A percentile compares a stretch with the other conserved stretches of the same genome.
phyloP scores from a whole-genome alignment of 148 eudicot species.

The Camellia granthamiana region DNA sequence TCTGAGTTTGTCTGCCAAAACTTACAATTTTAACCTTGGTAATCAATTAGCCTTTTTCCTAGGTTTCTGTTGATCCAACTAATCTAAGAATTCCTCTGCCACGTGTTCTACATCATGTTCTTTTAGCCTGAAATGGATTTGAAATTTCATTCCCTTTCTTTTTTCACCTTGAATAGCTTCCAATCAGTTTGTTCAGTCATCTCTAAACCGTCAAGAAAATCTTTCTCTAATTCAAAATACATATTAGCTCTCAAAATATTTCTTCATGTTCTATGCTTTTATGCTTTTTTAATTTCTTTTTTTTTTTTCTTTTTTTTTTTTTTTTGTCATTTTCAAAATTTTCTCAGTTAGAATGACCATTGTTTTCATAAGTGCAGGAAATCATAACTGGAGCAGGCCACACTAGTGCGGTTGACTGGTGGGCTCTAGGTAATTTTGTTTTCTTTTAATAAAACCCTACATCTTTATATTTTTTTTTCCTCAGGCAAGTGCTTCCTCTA shows the following conservation, averaged over 20 bases:
- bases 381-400: constrained; percentile 89
- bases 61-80: too few relatives aligned
- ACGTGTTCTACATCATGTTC: too few relatives aligned
- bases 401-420: constrained; percentile 97
- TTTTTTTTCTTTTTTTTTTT: neutral
- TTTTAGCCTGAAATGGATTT: neutral
- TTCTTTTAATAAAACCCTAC: neutral
- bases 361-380: constrained; percentile 44
- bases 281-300: neutral
- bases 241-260: neutral
- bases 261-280: neutral
- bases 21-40: too few relatives aligned
- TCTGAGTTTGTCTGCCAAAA: too few relatives aligned
- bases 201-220: neutral
- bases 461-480: neutral
- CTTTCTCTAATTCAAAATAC: neutral
- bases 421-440: constrained; percentile 78
- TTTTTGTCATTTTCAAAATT: neutral
- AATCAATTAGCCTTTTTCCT: too few relatives aligned
- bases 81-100: too few relatives aligned
- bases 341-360: neutral
- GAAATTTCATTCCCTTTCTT: neutral
- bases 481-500: too few relatives aligned
- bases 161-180: neutral
- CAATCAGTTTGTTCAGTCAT: neutral